Evolutionary conservation across 169 alveolate species (phyloP).

Genomic region (Cryptosporidium canis): DNA sequence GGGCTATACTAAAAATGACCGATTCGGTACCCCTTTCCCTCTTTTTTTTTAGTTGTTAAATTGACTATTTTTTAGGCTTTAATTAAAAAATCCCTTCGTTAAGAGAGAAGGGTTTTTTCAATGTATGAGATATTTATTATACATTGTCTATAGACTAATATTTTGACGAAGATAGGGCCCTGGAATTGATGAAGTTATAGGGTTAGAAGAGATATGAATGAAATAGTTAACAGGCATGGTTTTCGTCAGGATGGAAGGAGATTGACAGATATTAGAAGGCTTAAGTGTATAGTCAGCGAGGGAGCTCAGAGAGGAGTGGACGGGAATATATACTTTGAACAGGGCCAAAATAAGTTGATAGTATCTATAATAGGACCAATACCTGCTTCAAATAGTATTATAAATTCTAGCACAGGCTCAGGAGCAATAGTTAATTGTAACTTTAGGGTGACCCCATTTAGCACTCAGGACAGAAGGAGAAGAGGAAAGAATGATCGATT

Average conservation of each 20-base stretch:
- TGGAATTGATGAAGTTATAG: too few relatives aligned
- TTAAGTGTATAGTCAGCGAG: conserved; percentile 20
- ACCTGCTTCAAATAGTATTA: conserved; percentile 1
- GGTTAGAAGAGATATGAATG: conserved; percentile 20
- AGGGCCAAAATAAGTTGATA: conserved; percentile 44
- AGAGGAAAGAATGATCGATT: conserved; percentile 60
- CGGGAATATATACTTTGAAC: conserved; percentile 44
- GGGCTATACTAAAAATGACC: too few relatives aligned
- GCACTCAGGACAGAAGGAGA: conserved; percentile 51
- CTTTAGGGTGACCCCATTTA: conserved; percentile 42
- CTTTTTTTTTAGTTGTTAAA: too few relatives aligned
- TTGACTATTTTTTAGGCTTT: too few relatives aligned
- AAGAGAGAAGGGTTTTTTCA: too few relatives aligned
- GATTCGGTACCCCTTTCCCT: too few relatives aligned
- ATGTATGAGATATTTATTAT: too few relatives aligned
- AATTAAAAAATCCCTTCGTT: too few relatives aligned
- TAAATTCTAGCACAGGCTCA: not conserved
- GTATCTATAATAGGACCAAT: conserved; percentile 47
- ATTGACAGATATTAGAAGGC: conserved; percentile 35
- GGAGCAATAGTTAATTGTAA: conserved; percentile 28
- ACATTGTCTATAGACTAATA: too few relatives aligned
- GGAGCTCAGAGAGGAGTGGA: conserved; percentile 12
- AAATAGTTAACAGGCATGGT: conserved; percentile 21
- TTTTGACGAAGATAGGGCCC: not conserved
- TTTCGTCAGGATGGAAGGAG: conserved; percentile 63